These are phyloP conservation scores for Epichloe coenophiala DNA, from an alignment of 2,329 filamentous ascomycete genomes.

Conservation along the genomic window DNA sequence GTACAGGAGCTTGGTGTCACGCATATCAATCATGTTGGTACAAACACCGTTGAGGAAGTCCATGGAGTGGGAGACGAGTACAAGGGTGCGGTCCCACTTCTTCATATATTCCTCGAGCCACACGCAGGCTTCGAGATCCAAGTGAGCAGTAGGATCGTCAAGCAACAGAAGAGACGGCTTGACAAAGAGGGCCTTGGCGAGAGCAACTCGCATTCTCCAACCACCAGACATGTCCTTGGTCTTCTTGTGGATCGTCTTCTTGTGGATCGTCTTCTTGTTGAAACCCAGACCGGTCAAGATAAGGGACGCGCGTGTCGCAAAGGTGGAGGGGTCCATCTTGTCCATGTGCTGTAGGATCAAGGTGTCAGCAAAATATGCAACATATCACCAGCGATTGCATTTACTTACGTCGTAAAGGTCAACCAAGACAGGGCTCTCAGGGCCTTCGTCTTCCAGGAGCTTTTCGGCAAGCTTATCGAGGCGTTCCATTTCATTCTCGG, in stretches of 20 bases:
- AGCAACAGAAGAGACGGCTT: conserved; percentile 91
- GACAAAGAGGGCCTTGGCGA: conserved; percentile 95
- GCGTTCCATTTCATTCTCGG: conserved; percentile 80
- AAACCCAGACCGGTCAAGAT: conserved; percentile 98
- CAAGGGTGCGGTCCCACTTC: conserved; percentile 96
- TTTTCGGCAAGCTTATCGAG: conserved; percentile 82
- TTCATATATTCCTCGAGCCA: conserved; percentile 99
- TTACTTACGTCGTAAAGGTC: conserved; percentile 83
- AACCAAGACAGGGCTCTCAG: conserved; percentile 78
- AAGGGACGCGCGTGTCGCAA: conserved; percentile 85
- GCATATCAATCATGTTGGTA: conserved; percentile 98
- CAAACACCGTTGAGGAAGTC: conserved; percentile 99
- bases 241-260: conserved; percentile 94
- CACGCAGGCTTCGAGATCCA: conserved; percentile 98
- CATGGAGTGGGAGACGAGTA: conserved; percentile 94
- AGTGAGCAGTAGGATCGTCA: conserved; percentile 96
- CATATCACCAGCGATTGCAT: neutral
- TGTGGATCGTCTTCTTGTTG: conserved; percentile 48
- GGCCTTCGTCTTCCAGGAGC: conserved; percentile 81
- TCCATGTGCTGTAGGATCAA: conserved; percentile 68
- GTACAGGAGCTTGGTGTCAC: conserved; percentile 76
- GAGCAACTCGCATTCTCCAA: conserved; percentile 98
- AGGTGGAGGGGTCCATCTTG: conserved; percentile 96
- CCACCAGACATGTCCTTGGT: conserved; percentile 99
- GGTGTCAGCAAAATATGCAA: conserved; percentile 9